Evolutionary conservation across 345 rosid species (phyloP), one percentile per base, ranked within the genome.

Genomic region (Citrus reticulata): DNA sequence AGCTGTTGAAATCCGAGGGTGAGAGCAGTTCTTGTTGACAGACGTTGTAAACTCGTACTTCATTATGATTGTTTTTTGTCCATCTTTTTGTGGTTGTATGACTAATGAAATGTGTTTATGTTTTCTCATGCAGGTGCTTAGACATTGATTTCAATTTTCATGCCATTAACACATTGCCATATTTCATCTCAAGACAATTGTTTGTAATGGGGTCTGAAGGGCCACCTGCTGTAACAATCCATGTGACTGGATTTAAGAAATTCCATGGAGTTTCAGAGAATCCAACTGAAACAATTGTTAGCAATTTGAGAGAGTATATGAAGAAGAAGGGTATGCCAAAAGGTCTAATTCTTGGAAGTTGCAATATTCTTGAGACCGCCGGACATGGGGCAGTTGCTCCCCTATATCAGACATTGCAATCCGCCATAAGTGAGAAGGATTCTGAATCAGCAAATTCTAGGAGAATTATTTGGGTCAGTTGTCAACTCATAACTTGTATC

Each of bases 261-360:
- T 94, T 96, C 84, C 98, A 94, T 90, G 99, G 99, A 77, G 99
- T 94, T 83, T 85, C 97, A 22, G 98, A 91, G 84, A 96, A 96
- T 84, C 99, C 98, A 27, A 94, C 97, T 0, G 98, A 96, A 88
- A 89, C 89, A 60, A 88, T 93, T 77, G 97, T 89, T 42, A 80
- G 76, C 75, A 91, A 90, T 81, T 79, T 96, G 65, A 86, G 83
- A 83, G 97, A 96, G 60, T 93, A 90, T 76, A 83, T 85, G 85
- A 85, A 85, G 69, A 96, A 88, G 89, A 91, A 84, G 74, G 87
- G 93, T 78, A 65, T 87, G 74, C 93, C 98, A 1, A 91, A 90
- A 86, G 94, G 95, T 73, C 65, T 92, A 80, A 81, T 81, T 83
- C 89, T 96, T 66, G 98, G 97, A 64, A 91, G 88, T 82, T 94